phyloP scores from a whole-genome alignment of 495 filamentous ascomycete species.

The Podospora bellae-mahoneyi region DNA sequence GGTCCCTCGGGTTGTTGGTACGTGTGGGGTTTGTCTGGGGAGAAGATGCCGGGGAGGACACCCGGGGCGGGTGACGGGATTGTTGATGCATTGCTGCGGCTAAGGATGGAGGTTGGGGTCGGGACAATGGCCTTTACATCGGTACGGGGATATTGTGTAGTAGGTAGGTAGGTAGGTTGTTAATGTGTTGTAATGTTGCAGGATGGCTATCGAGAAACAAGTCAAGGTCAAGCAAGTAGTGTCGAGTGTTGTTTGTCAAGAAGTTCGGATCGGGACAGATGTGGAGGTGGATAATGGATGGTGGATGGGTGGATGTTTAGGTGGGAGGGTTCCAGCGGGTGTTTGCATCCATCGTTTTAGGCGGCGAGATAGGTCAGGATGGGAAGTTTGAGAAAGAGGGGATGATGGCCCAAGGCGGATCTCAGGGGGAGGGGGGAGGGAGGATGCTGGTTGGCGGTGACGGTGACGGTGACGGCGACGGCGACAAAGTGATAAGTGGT shows the following conservation, averaged over 20 bases:
- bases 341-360: constrained; percentile 30
- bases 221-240: neutral
- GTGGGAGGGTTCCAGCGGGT: constrained; percentile 22
- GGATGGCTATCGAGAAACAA: neutral
- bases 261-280: neutral
- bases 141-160: constrained; percentile 16
- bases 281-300: neutral
- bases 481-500: neutral
- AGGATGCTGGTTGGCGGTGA: constrained; percentile 33
- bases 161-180: neutral
- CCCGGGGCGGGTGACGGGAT: constrained; percentile 64
- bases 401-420: constrained; percentile 16
- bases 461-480: constrained; percentile 9
- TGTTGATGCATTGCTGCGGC: constrained; percentile 72
- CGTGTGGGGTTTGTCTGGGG: constrained; percentile 63
- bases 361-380: constrained; percentile 13
- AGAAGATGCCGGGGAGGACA: constrained; percentile 63
- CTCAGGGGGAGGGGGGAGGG: neutral
- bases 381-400: constrained; percentile 11
- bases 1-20: constrained; percentile 69
- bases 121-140: constrained; percentile 22
- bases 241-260: neutral
- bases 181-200: neutral
- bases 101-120: constrained; percentile 13
- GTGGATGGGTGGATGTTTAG: constrained; percentile 10